Conservation (phyloP, 305 asterid genomes). For the Fraxinus greggii region DNA sequence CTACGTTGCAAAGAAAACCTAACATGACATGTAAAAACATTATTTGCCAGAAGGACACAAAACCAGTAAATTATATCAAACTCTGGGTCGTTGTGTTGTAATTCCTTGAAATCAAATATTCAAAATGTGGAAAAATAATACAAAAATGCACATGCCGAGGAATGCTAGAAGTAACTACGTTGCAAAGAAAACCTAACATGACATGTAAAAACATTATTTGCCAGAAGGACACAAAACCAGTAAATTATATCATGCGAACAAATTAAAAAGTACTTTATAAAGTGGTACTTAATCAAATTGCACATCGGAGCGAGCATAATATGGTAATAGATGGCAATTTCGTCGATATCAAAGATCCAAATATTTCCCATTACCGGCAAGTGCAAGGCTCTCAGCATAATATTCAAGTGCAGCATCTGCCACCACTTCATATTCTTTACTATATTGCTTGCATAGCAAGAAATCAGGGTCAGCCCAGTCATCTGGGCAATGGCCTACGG, state of each 20-base stretch:
- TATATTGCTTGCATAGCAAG: slow-evolving; percentile 51
- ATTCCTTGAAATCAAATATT: slow-evolving; percentile 23
- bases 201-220: background rate
- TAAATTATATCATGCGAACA: background rate
- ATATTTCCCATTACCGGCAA: slow-evolving; percentile 37
- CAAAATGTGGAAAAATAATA: background rate
- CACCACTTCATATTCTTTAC: slow-evolving; percentile 35
- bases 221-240: background rate
- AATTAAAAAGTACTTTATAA: background rate
- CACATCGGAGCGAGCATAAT: slow-evolving; percentile 44
- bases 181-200: background rate
- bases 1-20: background rate
- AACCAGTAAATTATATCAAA: slow-evolving; percentile 14
- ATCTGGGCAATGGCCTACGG: too few relatives aligned
- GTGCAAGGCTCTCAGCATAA: slow-evolving; percentile 27
- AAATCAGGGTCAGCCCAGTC: slow-evolving; percentile 13
- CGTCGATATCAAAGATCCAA: slow-evolving; percentile 69
- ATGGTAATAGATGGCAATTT: slow-evolving; percentile 55
- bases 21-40: background rate
- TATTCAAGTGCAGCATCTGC: slow-evolving; percentile 40
- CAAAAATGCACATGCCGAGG: slow-evolving; percentile 16
- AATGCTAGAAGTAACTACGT: background rate
- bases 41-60: background rate
- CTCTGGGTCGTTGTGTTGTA: slow-evolving; percentile 28
- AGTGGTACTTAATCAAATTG: slow-evolving; percentile 38